Base-by-base conservation (phyloP, 2,329 filamentous ascomycete species). In the Epichloe amarillans region DNA sequence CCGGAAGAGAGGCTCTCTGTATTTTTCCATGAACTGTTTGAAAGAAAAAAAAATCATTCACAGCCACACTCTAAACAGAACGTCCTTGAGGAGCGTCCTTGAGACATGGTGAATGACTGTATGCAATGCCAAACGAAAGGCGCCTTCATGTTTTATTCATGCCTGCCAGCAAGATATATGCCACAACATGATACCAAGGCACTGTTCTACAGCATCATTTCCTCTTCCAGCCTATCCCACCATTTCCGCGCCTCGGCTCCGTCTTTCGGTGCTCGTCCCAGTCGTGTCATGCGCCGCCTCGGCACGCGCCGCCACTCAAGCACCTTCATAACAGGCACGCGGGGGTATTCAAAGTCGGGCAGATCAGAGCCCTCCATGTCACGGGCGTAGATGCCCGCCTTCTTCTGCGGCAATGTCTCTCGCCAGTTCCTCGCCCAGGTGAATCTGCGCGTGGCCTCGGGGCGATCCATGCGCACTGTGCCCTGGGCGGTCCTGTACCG, bases 401-500 rank as follows among this genome's bases (percentile, higher is more conserved):
- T 50, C 26, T 59, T 54, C 42, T 62, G 58, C 5, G 65, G 63
- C 21, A 64, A 46, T 5, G 61, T 65, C n/a, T 44, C 21, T 8
- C 65, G 60, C 19, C 49, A 46, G 33, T 49, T 26, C n/a, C 23
- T 40, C 5, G 12, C 35, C 60, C 60, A 65, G 14, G 50, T 48
- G 50, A 59, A 61, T 15, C 61, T 57, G 10, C 33, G 51, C 2
- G 50, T 37, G 17, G 55, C 52, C 15, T 60, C 53, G 30, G 59
- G 53, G 5, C 62, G 59, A 8, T 52, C 12, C 15, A 69, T 52
- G 4, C 46, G 39, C 41, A 67, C 58, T 35, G 56, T 17, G 40
- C 66, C 67, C 39, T 66, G 62, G 4, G 58, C 54, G 3, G 62
- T 64, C 42, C 64, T 64, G 53, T 68, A 69, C 15, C 51, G 52